Conservation (phyloP, 306 rosid genomes). For the Vicia faba region DNA sequence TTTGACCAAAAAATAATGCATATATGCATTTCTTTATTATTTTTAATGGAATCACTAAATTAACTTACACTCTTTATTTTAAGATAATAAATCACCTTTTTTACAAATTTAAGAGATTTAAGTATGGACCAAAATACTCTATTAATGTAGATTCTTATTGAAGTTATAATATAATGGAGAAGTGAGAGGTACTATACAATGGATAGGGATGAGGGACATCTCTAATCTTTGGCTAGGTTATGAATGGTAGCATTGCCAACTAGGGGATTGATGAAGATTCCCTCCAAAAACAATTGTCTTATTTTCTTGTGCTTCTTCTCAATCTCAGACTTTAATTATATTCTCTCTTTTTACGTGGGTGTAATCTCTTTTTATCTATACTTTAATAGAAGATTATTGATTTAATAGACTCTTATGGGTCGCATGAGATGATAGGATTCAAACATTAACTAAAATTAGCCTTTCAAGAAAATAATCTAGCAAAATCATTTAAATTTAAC, state of each 20-base stretch:
- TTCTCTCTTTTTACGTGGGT: not conserved
- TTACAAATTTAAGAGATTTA: no score
- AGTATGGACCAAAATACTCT: no score
- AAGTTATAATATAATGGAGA: not conserved
- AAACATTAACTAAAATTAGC: not conserved
- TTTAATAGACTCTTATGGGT: not conserved
- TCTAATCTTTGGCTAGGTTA: not conserved
- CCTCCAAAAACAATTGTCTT: not conserved
- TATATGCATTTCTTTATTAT: no score
- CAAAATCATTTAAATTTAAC: not conserved
- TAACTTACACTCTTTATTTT: no score
- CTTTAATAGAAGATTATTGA: not conserved
- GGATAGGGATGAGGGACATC: not conserved
- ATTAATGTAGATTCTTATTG: not conserved
- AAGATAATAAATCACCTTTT: no score
- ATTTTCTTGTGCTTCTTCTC: not conserved
- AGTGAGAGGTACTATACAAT: not conserved
- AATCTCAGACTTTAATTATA: not conserved
- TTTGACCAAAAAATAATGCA: no score
- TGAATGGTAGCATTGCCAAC: not conserved
- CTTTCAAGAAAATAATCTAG: no score
- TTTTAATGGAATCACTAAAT: no score
- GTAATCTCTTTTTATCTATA: not conserved
- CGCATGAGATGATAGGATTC: not conserved
- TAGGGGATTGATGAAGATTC: not conserved